These are phyloP conservation scores for Lineolata rhizophorae DNA, from an alignment of 495 filamentous ascomycete genomes.

Conservation along the genomic window DNA sequence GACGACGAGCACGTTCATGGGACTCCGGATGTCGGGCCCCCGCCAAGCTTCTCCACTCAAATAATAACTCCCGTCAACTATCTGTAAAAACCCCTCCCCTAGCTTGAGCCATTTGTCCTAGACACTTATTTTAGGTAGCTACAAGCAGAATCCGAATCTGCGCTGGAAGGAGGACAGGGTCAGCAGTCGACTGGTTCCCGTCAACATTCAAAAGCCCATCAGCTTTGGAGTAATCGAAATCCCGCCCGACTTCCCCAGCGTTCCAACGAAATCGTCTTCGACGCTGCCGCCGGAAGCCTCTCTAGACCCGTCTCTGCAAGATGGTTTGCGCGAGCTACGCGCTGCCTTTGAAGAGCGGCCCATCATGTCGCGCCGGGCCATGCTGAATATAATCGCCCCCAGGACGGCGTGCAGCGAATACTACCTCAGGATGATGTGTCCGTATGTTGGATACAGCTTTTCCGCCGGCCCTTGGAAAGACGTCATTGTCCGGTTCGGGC, in stretches of 20 bases:
- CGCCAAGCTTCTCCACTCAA: conserved; percentile 49
- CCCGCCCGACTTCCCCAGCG: too few species aligned
- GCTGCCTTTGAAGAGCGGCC: conserved; percentile 47
- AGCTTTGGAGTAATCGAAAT: too few species aligned
- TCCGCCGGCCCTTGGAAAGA: conserved; percentile 78
- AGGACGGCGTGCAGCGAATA: conserved; percentile 24
- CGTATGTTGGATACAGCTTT: conserved; percentile 76
- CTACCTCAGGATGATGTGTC: conserved; percentile 38
- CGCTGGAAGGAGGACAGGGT: too few species aligned
- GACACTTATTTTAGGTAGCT: too few species aligned
- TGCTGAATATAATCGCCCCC: conserved; percentile 36
- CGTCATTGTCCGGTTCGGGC: conserved; percentile 57
- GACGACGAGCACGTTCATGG: conserved; percentile 28
- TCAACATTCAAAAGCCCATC: too few species aligned
- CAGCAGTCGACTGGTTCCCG: too few species aligned
- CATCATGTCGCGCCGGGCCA: conserved; percentile 63
- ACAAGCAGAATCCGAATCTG: conserved; percentile 11
- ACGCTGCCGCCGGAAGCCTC: conserved; percentile 23
- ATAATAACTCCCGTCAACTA: conserved; percentile 48
- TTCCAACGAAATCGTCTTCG: too few species aligned
- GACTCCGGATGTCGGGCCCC: conserved; percentile 53
- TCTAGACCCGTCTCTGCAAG: conserved; percentile 28
- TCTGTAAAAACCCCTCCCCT: too few species aligned
- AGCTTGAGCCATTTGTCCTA: too few species aligned
- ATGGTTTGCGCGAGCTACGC: conserved; percentile 34